These are phyloP conservation scores for Multifurca ochricompacta DNA, from an alignment of 768 basidiomycete genomes.

Conservation along the genomic window DNA sequence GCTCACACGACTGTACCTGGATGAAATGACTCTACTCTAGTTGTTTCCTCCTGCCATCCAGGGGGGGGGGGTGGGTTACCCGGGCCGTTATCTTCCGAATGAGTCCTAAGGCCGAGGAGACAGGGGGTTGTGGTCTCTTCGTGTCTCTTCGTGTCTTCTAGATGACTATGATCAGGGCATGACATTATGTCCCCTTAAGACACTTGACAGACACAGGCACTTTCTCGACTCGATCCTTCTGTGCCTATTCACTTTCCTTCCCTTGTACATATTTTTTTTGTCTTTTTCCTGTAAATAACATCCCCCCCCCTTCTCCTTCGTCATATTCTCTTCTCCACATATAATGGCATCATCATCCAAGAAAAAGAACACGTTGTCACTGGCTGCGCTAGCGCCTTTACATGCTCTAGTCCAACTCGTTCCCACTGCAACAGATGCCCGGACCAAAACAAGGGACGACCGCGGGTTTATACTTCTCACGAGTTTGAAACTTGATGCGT, in stretches of 20 bases:
- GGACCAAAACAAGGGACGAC: neutral
- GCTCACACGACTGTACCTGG: too few species aligned
- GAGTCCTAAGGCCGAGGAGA: too few species aligned
- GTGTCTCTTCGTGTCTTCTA: too few species aligned
- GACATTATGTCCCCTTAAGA: too few species aligned
- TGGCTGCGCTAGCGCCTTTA: constrained; percentile 8
- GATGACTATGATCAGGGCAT: too few species aligned
- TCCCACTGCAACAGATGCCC: neutral
- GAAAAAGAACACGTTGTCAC: neutral
- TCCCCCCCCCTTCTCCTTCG: neutral
- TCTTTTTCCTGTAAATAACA: constrained; percentile 6
- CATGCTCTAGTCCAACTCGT: constrained; percentile 9
- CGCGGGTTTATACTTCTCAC: constrained; percentile 4
- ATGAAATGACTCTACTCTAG: too few species aligned
- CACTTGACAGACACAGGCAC: too few species aligned
- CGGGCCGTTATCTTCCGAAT: too few species aligned
- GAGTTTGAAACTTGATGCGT: neutral
- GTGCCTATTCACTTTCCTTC: neutral
- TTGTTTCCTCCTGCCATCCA: too few species aligned
- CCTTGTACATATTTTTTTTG: neutral
- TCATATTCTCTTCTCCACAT: neutral
- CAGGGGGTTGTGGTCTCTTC: too few species aligned
- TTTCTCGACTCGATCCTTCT: too few species aligned
- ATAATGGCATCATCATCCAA: constrained; percentile 4
- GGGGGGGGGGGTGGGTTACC: too few species aligned